These are phyloP conservation scores for Coemansia biformis DNA, from an alignment of 192 early-diverging fungal genomes.

Conservation along the genomic window DNA sequence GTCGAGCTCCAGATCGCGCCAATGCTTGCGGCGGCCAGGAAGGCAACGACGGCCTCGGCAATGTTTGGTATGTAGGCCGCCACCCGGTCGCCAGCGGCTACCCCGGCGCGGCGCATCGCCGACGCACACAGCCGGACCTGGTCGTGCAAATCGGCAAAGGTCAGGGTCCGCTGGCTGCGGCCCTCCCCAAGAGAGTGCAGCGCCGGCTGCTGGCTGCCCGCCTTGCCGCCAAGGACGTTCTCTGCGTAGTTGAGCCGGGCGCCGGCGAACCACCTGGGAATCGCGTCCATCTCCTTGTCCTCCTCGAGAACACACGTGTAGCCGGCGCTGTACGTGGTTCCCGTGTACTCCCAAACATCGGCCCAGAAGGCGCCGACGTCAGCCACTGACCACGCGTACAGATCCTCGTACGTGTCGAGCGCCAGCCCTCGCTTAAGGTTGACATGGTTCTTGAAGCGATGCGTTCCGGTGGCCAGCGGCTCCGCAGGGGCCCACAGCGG, in stretches of 20 bases:
- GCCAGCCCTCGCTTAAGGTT: constrained; percentile 60
- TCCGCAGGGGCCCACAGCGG: constrained; percentile 63
- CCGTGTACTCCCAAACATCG: constrained; percentile 71
- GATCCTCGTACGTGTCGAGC: constrained; percentile 57
- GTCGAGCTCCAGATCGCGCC: constrained; percentile 94
- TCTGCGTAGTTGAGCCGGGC: constrained; percentile 87
- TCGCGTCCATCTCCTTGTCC: constrained; percentile 69
- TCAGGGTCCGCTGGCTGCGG: constrained; percentile 49
- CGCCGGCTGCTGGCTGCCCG: constrained; percentile 36
- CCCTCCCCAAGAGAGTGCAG: constrained; percentile 50
- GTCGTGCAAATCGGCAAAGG: constrained; percentile 67
- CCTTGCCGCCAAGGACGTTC: constrained; percentile 65
- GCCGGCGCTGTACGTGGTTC: constrained; percentile 19
- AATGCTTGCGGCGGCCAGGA: constrained; percentile 72
- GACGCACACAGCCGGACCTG: constrained; percentile 64
- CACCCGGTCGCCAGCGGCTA: constrained; percentile 77
- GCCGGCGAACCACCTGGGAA: constrained; percentile 90
- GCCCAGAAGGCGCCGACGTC: constrained; percentile 80
- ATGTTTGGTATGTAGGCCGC: constrained; percentile 88
- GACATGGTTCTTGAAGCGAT: constrained; percentile 67
- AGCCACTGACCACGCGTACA: constrained; percentile 80
- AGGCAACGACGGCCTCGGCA: constrained; percentile 71
- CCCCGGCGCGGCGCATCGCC: constrained; percentile 66
- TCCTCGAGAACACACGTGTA: constrained; percentile 60
- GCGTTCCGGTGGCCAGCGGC: constrained; percentile 56